phyloP scores from a whole-genome alignment of 2,329 filamentous ascomycete species.

The Sarocladium brachiariae region DNA sequence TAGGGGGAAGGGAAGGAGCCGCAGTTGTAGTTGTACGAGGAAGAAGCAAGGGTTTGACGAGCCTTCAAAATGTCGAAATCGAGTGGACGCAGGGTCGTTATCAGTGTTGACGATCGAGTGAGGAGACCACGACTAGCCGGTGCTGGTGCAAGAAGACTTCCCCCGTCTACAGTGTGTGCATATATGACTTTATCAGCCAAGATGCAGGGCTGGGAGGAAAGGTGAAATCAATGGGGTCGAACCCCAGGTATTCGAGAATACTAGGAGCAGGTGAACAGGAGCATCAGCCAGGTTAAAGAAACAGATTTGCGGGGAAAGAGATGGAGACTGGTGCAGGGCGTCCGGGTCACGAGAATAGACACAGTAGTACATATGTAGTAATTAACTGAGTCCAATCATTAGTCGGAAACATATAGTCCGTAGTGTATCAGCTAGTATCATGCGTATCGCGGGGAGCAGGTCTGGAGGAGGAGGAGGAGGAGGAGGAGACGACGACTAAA shows the following conservation, averaged over 20 bases:
- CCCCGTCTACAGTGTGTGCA: too few relatives aligned
- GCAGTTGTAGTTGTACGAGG: background rate
- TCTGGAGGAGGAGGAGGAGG: background rate
- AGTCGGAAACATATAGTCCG: too few relatives aligned
- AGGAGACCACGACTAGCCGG: too few relatives aligned
- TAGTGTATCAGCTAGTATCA: too few relatives aligned
- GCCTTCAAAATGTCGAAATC: too few relatives aligned
- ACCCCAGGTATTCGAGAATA: background rate
- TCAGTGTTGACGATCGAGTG: background rate
- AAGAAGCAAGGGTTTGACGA: too few relatives aligned
- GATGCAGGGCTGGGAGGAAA: too few relatives aligned
- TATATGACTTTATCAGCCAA: too few relatives aligned
- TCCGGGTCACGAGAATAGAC: slow-evolving; percentile 1
- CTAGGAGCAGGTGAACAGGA: background rate
- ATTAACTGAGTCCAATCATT: background rate
- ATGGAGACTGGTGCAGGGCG: slow-evolving; percentile 2
- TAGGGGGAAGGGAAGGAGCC: background rate
- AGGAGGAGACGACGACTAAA: too few relatives aligned
- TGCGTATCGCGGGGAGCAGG: too few relatives aligned
- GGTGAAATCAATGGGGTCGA: background rate
- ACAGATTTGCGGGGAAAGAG: background rate
- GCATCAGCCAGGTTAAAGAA: background rate
- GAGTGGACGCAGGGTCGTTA: background rate
- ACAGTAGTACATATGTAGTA: too few relatives aligned
- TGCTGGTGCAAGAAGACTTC: too few relatives aligned